These are phyloP conservation scores for Niveomyces coronatus DNA, from an alignment of 2,329 filamentous ascomycete species.

Conservation along the genomic window DNA sequence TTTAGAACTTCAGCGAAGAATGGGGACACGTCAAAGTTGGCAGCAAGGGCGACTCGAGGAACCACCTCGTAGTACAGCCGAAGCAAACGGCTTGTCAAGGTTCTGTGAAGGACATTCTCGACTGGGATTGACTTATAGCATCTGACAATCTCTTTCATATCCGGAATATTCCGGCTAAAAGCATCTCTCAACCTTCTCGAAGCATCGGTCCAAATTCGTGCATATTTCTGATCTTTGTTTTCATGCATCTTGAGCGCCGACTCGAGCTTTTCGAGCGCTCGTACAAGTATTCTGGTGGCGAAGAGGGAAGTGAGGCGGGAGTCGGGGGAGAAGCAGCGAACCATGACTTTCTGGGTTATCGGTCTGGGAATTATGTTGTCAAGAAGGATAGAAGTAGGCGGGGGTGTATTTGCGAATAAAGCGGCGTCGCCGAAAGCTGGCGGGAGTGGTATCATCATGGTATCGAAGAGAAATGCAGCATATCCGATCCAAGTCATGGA, in stretches of 20 bases:
- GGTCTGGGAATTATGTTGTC: slow-evolving; percentile 81
- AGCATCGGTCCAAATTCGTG: slow-evolving; percentile 57
- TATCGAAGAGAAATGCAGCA: slow-evolving; percentile 76
- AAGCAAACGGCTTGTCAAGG: slow-evolving; percentile 68
- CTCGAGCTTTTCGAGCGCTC: slow-evolving; percentile 70
- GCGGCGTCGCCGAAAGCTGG: slow-evolving; percentile 57
- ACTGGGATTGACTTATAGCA: slow-evolving; percentile 60
- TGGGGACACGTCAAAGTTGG: slow-evolving; percentile 80
- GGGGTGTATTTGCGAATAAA: slow-evolving; percentile 55
- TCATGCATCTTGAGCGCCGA: slow-evolving; percentile 51
- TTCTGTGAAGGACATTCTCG: slow-evolving; percentile 63
- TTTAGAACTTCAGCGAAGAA: slow-evolving; percentile 60
- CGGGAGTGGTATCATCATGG: slow-evolving; percentile 66
- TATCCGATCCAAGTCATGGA: slow-evolving; percentile 94
- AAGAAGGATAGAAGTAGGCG: slow-evolving; percentile 66
- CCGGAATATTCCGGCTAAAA: slow-evolving; percentile 69
- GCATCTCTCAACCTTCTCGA: slow-evolving; percentile 57
- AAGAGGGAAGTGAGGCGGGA: slow-evolving; percentile 77
- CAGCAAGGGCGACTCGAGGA: slow-evolving; percentile 67
- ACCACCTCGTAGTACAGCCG: slow-evolving; percentile 76
- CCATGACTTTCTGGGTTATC: slow-evolving; percentile 67
- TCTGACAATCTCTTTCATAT: slow-evolving; percentile 69
- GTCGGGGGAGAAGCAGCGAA: slow-evolving; percentile 67
- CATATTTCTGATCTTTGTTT: slow-evolving; percentile 27
- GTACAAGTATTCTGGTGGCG: slow-evolving; percentile 65